A percentile compares a stretch with the other conserved stretches of the same genome.
Conservation (phyloP, 768 basidiomycete genomes). For the Leccinum subgranulosum region DNA sequence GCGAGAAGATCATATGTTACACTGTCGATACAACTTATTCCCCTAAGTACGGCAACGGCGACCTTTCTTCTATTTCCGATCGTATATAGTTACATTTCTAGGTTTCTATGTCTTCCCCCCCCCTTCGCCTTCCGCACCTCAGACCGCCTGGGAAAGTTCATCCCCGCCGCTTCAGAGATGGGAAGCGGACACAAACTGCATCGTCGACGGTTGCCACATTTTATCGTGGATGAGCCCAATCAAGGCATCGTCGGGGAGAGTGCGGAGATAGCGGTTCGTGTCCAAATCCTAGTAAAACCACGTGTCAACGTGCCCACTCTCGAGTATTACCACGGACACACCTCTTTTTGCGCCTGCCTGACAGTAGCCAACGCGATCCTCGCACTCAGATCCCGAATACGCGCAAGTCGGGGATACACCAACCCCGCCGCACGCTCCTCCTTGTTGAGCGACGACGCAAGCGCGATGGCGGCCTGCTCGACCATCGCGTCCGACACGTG, state of each 20-base stretch:
- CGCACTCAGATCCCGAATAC: constrained; percentile 66
- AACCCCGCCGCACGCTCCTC: constrained; percentile 55
- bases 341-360: constrained; percentile 61
- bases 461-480: constrained; percentile 60
- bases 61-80: no score
- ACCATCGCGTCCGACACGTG: constrained; percentile 69
- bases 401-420: constrained; percentile 65
- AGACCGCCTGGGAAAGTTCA: not conserved
- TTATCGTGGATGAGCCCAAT: constrained; percentile 49
- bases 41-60: no score
- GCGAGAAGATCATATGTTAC: not conserved
- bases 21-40: not conserved
- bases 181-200: not conserved
- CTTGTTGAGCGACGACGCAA: constrained; percentile 51
- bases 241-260: constrained; percentile 45
- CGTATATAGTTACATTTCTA: not conserved
- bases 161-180: constrained; percentile 16
- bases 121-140: no score
- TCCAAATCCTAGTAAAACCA: constrained; percentile 31
- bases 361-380: constrained; percentile 61
- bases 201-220: constrained; percentile 49
- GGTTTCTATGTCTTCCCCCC: not conserved
- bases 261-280: constrained; percentile 44
- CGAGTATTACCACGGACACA: constrained; percentile 25
- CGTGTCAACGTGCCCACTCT: not conserved